Base-by-base conservation (phyloP, 345 rosid species). In the Kernera saxatilis region DNA sequence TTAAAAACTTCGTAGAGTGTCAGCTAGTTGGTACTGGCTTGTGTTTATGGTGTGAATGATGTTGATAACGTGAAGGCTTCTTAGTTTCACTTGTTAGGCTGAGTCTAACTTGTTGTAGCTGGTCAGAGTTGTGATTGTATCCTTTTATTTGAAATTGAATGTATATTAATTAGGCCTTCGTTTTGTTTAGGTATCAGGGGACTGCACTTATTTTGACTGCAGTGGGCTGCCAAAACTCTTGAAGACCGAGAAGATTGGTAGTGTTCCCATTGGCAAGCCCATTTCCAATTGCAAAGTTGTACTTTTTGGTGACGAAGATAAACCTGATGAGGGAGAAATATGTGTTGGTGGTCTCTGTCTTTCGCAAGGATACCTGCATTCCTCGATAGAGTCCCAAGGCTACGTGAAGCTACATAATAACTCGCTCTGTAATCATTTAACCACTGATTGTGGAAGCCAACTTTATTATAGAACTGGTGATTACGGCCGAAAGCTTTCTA, bases 161-260 rank as follows among this genome's bases (percentile, higher is more conserved):
- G 22, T 62, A 13, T 62, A 40, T 40, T 9, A 5, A 32, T 57
- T 49, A 40, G 54, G 63, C 25, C 58, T 39, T 56, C 10, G 50
- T 79, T 77, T 26, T 45, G 79, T 75, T 49, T 71, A 94, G 99
- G 99, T 91, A 44, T 82, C 97, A 64, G 97, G 97, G 59, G 99
- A 94, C 78, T 91, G 96, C 79, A 83, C 86, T 36, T 91, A 83
- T 79, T 94, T 89, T 79, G 97, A 94, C 81, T 94, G 96, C 87
- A 81, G 85, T 75, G 79, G 73, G 76, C 73, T 94, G 84, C 88
- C 90, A n/a, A 59, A 48, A 58, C 78, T 94, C 77, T 82, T 91
- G 81, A 85, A 84, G 76, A 78, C 63, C n/a, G 87, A 81, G 72
- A 67, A 71, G 25, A 72, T 91, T 74, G 52, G 78, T 70, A 87